A percentile compares a stretch with the other conserved stretches of the same genome.
These are phyloP conservation scores for Septoria linicola DNA, from an alignment of 2,329 filamentous ascomycete species.

Conservation along the genomic window DNA sequence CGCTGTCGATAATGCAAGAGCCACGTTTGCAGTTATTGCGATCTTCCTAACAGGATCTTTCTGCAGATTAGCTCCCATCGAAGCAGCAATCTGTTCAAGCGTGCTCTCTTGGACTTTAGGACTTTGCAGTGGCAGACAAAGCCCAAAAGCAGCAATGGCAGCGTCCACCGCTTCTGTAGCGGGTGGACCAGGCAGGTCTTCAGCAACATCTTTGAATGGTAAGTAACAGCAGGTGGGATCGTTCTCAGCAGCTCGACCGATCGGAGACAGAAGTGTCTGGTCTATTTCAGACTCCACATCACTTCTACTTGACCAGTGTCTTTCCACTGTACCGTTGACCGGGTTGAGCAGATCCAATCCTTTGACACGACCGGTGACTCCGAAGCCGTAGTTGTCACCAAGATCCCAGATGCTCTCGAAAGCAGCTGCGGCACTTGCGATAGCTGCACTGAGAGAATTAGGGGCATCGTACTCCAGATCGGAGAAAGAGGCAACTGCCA, in stretches of 20 bases:
- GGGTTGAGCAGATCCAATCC: conserved; percentile 71
- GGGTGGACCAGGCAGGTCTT: conserved; percentile 65
- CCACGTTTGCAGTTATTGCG: conserved; percentile 87
- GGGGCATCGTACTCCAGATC: conserved; percentile 86
- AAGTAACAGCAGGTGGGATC: conserved; percentile 82
- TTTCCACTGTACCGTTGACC: conserved; percentile 62
- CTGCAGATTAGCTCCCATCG: conserved; percentile 76
- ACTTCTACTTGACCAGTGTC: conserved; percentile 43
- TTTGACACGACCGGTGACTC: conserved; percentile 79
- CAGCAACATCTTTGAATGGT: conserved; percentile 29
- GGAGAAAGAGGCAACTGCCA: conserved; percentile 87
- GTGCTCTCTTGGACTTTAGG: conserved; percentile 94
- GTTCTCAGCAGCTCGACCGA: conserved; percentile 82
- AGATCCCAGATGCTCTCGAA: conserved; percentile 97
- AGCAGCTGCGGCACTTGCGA: conserved; percentile 82
- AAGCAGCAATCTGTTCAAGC: conserved; percentile 88
- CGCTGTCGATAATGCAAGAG: conserved; percentile 74
- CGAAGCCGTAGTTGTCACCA: conserved; percentile 90
- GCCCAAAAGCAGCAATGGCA: conserved; percentile 88
- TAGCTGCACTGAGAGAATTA: conserved; percentile 82
- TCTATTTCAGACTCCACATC: conserved; percentile 67
- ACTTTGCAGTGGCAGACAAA: conserved; percentile 83
- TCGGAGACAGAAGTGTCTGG: conserved; percentile 55
- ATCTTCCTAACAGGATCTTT: conserved; percentile 85
- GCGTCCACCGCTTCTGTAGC: conserved; percentile 93